Conservation (phyloP, 208 protist genomes). For the Trypanosoma mega region DNA sequence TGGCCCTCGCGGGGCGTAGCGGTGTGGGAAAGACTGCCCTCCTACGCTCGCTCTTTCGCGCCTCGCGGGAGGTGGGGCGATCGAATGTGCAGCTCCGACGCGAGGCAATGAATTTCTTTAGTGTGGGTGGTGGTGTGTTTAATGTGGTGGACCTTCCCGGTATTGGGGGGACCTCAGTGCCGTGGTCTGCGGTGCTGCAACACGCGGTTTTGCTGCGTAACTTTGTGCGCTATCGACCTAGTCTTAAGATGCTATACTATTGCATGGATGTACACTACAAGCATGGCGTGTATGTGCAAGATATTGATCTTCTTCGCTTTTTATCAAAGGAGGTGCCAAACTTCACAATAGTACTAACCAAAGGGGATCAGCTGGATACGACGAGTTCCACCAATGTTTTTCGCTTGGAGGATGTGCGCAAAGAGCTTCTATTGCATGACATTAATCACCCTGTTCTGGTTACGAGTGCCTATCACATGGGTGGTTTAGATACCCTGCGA, state of each 20-base stretch:
- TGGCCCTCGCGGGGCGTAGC: constrained; percentile 72
- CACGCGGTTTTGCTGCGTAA: constrained; percentile 84
- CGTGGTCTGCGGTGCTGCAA: constrained; percentile 79
- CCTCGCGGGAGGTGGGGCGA: constrained; percentile 53
- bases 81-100: constrained; percentile 74
- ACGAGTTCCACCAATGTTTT: constrained; percentile 29
- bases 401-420: constrained; percentile 64
- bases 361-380: constrained; percentile 71
- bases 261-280: constrained; percentile 90
- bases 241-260: constrained; percentile 91
- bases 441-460: constrained; percentile 83
- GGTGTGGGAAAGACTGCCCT: constrained; percentile 75
- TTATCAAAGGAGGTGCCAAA: constrained; percentile 80
- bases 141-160: constrained; percentile 83
- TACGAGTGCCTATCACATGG: constrained; percentile 85
- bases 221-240: constrained; percentile 73
- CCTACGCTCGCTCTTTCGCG: constrained; percentile 79
- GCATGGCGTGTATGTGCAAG: constrained; percentile 81
- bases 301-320: constrained; percentile 86
- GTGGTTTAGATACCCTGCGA: constrained; percentile 82
- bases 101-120: constrained; percentile 89
- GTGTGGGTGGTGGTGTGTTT: constrained; percentile 76
- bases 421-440: constrained; percentile 78
- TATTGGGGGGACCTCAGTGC: constrained; percentile 79
- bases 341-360: constrained; percentile 90